Evolutionary conservation across 257 asterid genomes (phyloP).

Genomic region (Lantana camara): DNA sequence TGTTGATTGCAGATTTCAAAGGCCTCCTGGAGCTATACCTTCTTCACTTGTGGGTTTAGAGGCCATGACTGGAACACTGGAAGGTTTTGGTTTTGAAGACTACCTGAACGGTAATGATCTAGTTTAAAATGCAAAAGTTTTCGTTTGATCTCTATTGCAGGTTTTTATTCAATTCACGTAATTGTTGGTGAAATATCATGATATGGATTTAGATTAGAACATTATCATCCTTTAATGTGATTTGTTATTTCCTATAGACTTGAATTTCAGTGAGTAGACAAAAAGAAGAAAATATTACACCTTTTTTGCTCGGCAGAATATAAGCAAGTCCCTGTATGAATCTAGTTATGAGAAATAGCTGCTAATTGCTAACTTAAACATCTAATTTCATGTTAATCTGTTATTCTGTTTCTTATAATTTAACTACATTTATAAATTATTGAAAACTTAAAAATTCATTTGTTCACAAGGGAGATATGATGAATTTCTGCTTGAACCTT

Average conservation of each 20-base stretch:
- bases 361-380: too few relatives aligned
- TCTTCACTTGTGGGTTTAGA: constrained; percentile 71
- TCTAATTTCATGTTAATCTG: too few relatives aligned
- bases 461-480: not conserved
- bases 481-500: too few relatives aligned
- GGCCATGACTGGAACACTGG: constrained; percentile 62
- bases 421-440: not conserved
- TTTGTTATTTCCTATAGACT: not conserved
- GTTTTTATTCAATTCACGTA: not conserved
- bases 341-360: too few relatives aligned
- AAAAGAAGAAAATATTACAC: too few relatives aligned
- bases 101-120: constrained; percentile 59
- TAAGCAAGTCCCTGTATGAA: too few relatives aligned
- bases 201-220: not conserved
- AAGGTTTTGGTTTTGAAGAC: constrained; percentile 66
- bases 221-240: not conserved
- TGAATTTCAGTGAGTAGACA: too few relatives aligned
- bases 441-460: not conserved
- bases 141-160: not conserved
- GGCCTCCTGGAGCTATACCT: constrained; percentile 68
- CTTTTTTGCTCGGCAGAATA: too few relatives aligned
- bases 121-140: not conserved
- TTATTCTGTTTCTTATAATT: not conserved
- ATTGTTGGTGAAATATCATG: not conserved
- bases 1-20: constrained; percentile 53